Percentiles rank a stretch among this genome's conserved stretches.
Evolutionary conservation across 495 filamentous ascomycete species (phyloP).

Genomic region (Hapsidospora chrysogenum): DNA sequence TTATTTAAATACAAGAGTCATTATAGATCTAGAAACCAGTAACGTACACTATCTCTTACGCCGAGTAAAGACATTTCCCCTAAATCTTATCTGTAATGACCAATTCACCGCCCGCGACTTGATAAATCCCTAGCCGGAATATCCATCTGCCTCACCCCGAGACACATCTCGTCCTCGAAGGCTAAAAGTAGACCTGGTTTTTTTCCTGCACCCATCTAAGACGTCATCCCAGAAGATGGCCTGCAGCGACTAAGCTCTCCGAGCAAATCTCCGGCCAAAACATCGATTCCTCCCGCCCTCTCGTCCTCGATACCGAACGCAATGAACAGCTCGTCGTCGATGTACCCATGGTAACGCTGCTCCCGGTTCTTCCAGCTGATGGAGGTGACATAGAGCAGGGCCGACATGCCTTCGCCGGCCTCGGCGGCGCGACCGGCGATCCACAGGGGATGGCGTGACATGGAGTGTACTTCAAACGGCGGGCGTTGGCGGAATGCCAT

Average conservation of each 20-base stretch:
- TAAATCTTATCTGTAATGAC: no score
- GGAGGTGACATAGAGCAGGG: conserved; percentile 35
- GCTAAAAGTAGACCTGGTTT: no score
- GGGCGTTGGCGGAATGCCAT: conserved; percentile 25
- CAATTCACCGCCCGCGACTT: no score
- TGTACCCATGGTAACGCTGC: conserved; percentile 28
- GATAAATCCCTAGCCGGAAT: no score
- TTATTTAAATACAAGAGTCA: no score
- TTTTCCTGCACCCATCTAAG: no score
- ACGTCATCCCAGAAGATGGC: no score
- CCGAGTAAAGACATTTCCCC: no score
- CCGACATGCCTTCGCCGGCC: conserved; percentile 13
- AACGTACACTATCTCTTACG: no score
- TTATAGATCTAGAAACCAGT: no score
- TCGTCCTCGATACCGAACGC: conserved; percentile 33
- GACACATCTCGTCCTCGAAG: no score
- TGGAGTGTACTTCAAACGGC: conserved; percentile 30
- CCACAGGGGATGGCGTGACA: conserved; percentile 34
- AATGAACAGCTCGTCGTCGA: conserved; percentile 32
- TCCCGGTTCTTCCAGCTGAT: conserved; percentile 30
- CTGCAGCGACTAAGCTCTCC: conserved; percentile 18
- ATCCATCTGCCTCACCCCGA: no score
- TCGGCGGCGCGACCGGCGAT: conserved; percentile 22
- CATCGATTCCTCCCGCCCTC: conserved; percentile 24
- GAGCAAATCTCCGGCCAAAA: conserved; percentile 28